Evolutionary conservation across 148 eudicot genomes (phyloP), one percentile per base, ranked within the genome.

Genomic region (Amaranthus hypochondriacus): DNA sequence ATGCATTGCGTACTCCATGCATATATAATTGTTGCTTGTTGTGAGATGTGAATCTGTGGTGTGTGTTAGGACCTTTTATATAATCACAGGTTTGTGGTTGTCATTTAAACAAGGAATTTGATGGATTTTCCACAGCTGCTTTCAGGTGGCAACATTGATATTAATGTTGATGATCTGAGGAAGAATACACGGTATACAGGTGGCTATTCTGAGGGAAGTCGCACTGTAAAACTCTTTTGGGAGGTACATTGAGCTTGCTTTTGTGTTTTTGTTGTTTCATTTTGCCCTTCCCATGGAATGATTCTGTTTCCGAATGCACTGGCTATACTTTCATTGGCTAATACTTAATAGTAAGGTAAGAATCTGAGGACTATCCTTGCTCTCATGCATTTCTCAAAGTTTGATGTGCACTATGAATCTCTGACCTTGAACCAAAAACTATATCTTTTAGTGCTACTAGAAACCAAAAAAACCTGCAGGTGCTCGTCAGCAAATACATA

Each of bases 111-210:
- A 56, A 49, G 51, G 58, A 57, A 46, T 14, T 64, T 73, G 52
- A n/a, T 51, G 48, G 50, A 65, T 54, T 63, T 9, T 71, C 53
- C 80, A 48, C 83, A 91, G 97, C 82, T 94, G 79, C 97, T 94
- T 75, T 94, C 97, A 76, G 98, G 98, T 75, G 98, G 98, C 70
- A 85, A 83, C 68, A 86, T 85, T 83, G 98, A 93, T 78, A 91
- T 94, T 76, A 97, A 94, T 84, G 92, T 91, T 56, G 87, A 88
- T 66, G 98, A 94, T 81, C 77, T 94, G 72, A 84, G 84, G 77
- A 83, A 77, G 55, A 79, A 94, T 79, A 92, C 98, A 42, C 88
- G 87, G 28, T 94, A 94, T 78, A 94, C 96, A 21, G 98, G 98
- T 76, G 98, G 98, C 57, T 94, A 94, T 69, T 78, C 88, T 73